Evolutionary conservation across 805 yeast genomes (phyloP).

Genomic region (Starmera dryadoides): DNA sequence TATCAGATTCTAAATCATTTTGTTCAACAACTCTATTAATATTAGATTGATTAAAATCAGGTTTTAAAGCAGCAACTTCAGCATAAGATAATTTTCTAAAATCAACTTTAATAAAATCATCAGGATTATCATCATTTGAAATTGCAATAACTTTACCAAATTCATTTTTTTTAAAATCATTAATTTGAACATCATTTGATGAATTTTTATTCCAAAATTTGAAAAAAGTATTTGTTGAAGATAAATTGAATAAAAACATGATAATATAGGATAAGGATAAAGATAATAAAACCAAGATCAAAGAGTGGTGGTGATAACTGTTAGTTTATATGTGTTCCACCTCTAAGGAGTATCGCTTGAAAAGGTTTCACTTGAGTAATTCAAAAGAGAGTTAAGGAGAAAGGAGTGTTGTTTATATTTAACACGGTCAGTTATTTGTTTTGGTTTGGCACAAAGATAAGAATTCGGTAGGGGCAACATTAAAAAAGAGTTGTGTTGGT

Average conservation of each 20-base stretch:
- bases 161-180: neutral
- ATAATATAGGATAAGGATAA: too few species aligned
- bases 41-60: neutral
- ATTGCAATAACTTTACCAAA: neutral
- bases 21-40: conserved; percentile 6
- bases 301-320: neutral
- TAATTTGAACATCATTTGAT: neutral
- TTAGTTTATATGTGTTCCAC: neutral
- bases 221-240: too few species aligned
- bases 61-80: conserved; percentile 37
- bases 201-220: too few species aligned
- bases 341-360: neutral
- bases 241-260: too few species aligned
- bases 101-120: conserved; percentile 37
- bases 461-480: too few species aligned
- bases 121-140: neutral
- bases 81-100: conserved; percentile 44
- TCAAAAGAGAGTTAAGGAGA: neutral
- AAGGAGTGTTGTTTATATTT: neutral
- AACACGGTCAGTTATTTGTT: neutral
- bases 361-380: neutral
- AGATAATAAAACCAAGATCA: too few species aligned
- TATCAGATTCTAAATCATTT: conserved; percentile 10
- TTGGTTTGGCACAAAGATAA: neutral
- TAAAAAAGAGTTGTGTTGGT: neutral